Base-by-base conservation (phyloP, 768 basidiomycete species). In the Pleurotus salmoneostramineus region DNA sequence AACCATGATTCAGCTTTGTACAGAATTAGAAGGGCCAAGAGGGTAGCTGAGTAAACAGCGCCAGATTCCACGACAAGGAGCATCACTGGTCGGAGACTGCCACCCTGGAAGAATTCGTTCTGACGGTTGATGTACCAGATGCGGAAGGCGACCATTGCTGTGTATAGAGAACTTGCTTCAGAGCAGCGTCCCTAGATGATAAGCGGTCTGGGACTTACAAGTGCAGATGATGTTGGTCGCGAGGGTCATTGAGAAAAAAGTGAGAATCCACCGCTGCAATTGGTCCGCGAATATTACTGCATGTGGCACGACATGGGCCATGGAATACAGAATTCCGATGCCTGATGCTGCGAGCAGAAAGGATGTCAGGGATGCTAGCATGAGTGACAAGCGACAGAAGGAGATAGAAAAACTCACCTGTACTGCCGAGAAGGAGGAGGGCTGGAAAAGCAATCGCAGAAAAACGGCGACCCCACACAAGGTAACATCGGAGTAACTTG, bases 221-320 rank as follows among this genome's bases (percentile, higher is more conserved):
- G 73, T 74, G 52, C 74, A 77, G 45, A 68, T 65, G 40, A 74
- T 61, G 63, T 75, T 76, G 4, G 72, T 75, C 3, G 68, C 60
- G 15, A 75, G 69, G 4, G 74, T 74, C 47, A 72, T 60, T 2
- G 69, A 68, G 57, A 76, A 75, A 66, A 76, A 77, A 1, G 72
- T 65, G 6, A 70, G 57, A 50, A 76, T 76, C 74, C 76, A 75
- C 33, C 65, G 58, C n/a, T 65, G 63, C n/a, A 74, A 66, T 47
- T 72, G 40, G 15, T 55, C 51, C 4, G 66, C 64, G 58, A 77
- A 75, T 15, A 76, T 66, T 44, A 68, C 62, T 27, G 69, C 66
- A 36, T 68, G 62, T 10, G 65, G 61, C 10, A 58, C 63, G 6
- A 71, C 64, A 27, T 56, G 50, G n/a, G 69, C 68, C 54, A 74